Conservation (phyloP, 345 rosid species). For the Melaleuca alternifolia region DNA sequence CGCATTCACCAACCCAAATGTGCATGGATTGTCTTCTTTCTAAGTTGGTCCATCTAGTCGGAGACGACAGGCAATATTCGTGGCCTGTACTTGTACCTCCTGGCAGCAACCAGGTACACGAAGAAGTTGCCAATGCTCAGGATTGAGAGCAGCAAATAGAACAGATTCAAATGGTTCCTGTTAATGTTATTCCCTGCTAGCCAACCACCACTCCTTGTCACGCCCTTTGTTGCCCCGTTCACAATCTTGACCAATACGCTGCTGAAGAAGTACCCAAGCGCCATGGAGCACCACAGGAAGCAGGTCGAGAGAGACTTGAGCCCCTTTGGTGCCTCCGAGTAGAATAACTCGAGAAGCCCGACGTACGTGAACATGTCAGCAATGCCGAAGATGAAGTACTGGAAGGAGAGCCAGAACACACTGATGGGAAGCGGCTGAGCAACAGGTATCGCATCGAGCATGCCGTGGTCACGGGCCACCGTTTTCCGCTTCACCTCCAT, state of each 20-base stretch:
- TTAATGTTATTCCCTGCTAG: slow-evolving; percentile 51
- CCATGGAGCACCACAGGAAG: slow-evolving; percentile 48
- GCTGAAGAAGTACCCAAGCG: slow-evolving; percentile 59
- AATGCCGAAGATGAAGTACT: slow-evolving; percentile 55
- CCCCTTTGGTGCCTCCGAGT: slow-evolving; percentile 53
- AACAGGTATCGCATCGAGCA: background rate
- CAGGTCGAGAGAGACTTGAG: slow-evolving; percentile 74
- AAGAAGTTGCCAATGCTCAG: slow-evolving; percentile 41
- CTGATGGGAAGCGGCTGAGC: slow-evolving; percentile 3
- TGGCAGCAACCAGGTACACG: slow-evolving; percentile 27
- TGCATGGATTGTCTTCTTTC: background rate
- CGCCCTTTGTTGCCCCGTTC: slow-evolving; percentile 7
- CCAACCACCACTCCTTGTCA: slow-evolving; percentile 35
- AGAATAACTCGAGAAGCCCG: slow-evolving; percentile 70
- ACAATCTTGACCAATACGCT: slow-evolving; percentile 42
- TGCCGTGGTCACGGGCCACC: slow-evolving; percentile 9
- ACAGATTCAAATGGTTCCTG: slow-evolving; percentile 44
- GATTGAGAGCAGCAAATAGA: slow-evolving; percentile 32
- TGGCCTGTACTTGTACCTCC: slow-evolving; percentile 33
- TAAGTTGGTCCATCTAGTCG: background rate
- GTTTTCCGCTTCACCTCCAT: slow-evolving; percentile 30
- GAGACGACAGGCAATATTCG: background rate
- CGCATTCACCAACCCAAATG: background rate
- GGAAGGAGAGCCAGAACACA: slow-evolving; percentile 46
- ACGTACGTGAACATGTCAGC: slow-evolving; percentile 64